Percentiles rank a stretch among this genome's conserved stretches.
Conservation (phyloP, 2,329 filamentous ascomycete genomes). For the Cladosporium oxysporum region DNA sequence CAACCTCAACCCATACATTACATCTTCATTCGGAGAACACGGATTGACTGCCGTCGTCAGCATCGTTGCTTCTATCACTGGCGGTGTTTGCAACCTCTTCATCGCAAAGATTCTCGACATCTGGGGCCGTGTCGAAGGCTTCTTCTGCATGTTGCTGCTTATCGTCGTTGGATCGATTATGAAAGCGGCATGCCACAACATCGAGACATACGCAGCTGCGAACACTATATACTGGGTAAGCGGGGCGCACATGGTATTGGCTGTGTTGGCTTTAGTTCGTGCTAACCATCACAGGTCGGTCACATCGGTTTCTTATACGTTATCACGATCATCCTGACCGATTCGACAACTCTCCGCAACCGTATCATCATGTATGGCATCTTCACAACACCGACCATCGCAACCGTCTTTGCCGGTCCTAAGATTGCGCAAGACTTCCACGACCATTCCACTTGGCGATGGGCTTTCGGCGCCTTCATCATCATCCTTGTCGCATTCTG, state of each 20-base stretch:
- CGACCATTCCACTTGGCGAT: constrained; percentile 31
- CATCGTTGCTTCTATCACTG: constrained; percentile 41
- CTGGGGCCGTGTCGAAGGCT: constrained; percentile 68
- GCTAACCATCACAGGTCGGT: constrained; percentile 22
- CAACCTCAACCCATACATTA: constrained; percentile 45
- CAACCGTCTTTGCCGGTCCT: constrained; percentile 35
- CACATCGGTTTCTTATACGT: constrained; percentile 36
- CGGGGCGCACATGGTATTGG: neutral
- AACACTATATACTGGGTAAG: constrained; percentile 43
- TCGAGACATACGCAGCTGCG: constrained; percentile 34
- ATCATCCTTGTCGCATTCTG: constrained; percentile 35
- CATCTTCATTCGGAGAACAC: constrained; percentile 39
- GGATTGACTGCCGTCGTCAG: constrained; percentile 39
- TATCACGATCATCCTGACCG: constrained; percentile 37
- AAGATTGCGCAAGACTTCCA: constrained; percentile 31
- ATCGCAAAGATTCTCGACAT: constrained; percentile 68
- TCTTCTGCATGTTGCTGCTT: constrained; percentile 55
- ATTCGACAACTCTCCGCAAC: constrained; percentile 35
- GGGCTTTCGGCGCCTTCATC: constrained; percentile 36
- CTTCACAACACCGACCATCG: constrained; percentile 36
- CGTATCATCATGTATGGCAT: constrained; percentile 36
- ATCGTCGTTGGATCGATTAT: constrained; percentile 43
- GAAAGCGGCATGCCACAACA: constrained; percentile 33
- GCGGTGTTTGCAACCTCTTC: constrained; percentile 46
- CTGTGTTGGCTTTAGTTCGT: neutral